Conservation (phyloP, 768 basidiomycete species). For the Asterophora lycoperdoides region DNA sequence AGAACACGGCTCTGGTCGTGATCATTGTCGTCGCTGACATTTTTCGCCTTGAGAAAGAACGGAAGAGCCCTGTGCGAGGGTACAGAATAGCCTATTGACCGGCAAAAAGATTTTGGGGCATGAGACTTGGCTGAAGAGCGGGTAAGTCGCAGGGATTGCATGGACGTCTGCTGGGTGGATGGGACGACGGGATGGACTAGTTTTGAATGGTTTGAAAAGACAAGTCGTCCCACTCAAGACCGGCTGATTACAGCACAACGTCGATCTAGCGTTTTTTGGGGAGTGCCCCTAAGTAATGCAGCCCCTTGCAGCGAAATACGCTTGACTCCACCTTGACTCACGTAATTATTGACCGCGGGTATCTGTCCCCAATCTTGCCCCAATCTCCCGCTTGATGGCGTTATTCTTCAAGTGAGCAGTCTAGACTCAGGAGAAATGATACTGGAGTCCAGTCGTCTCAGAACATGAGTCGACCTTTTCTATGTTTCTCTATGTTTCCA, state of each 20-base stretch:
- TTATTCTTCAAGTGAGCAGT: not conserved
- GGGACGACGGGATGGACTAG: not conserved
- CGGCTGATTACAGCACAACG: constrained; percentile 8
- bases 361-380: no score
- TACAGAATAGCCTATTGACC: constrained; percentile 28
- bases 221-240: constrained; percentile 13
- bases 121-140: constrained; percentile 1
- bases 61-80: constrained; percentile 41
- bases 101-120: constrained; percentile 11
- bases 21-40: constrained; percentile 35
- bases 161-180: constrained; percentile 1
- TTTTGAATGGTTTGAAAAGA: not conserved
- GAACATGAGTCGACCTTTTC: not conserved
- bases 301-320: not conserved
- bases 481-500: not conserved
- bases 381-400: constrained; percentile 3
- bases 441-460: no score
- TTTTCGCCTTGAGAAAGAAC: constrained; percentile 44
- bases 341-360: no score
- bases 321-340: constrained; percentile 2
- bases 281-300: constrained; percentile 9
- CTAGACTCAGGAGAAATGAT: no score
- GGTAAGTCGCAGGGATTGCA: constrained; percentile 13
- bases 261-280: constrained; percentile 6
- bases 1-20: constrained; percentile 31